Base-by-base conservation (phyloP, 176 grass and related monocot genomes). In the Pontederia paniculata region DNA sequence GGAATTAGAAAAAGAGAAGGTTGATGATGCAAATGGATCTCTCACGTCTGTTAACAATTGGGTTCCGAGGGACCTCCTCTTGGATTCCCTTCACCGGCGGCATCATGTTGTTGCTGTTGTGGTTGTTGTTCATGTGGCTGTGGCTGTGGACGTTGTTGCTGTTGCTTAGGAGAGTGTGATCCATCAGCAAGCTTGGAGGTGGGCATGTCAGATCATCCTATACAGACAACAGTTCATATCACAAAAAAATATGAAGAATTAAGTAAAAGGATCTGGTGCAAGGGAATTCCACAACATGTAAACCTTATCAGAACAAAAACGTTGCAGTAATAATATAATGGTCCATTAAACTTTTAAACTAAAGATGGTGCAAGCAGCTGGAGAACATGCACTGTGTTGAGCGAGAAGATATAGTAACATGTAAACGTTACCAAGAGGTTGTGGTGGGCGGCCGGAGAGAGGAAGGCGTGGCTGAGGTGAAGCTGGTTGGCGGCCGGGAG, bases 401-500 rank as follows among this genome's bases (percentile, higher is more conserved):
- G 10, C 60, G 21, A 55, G 31, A 6, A 4, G 15, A 9, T 14
- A 15, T 20, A 21, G 28, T 9, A 48, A 0, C 41, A 23, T 15
- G 22, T 1, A 22, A 60, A 12, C 62, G 0, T 31, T 80, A 90
- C 93, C 52, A 91, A 55, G 19, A 84, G 60, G 53, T 67, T 66
- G 15, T 98, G 75, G 15, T 88, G 91, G 8, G 86, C 81, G 45
- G 75, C 74, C 0, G 86, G 80, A 28, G 86, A 82, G 46, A 88
- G 68, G 69, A 87, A 82, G 48, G 77, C 13, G 49, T 87, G 83
- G 64, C 74, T 80, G 57, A 91, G 81, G 19, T 82, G 69, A 11
- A 91, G 83, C 83, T 90, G 80, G 77, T 66, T 88, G 50, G 55
- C 81, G 8, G 63, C 17, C 8, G 83, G 83, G 65, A 84, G 83